These are phyloP conservation scores for Fusarium anguioides DNA, from an alignment of 2,329 filamentous ascomycete genomes.

Conservation along the genomic window DNA sequence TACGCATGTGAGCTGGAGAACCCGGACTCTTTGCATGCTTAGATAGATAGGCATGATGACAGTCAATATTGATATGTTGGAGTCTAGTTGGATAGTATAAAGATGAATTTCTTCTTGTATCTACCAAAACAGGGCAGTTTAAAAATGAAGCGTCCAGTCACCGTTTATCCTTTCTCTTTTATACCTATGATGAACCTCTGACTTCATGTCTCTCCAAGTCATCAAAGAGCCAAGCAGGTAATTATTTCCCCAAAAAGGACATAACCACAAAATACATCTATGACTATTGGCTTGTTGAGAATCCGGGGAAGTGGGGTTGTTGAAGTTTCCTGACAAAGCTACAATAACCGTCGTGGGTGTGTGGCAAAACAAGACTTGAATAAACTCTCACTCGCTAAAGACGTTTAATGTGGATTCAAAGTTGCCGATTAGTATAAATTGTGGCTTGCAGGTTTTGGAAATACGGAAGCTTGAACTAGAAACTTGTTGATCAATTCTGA, in stretches of 20 bases:
- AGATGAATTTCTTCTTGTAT: background rate
- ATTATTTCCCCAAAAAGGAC: constrained; percentile 6
- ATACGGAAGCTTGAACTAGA: too few relatives aligned
- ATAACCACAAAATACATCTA: background rate
- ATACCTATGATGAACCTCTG: background rate
- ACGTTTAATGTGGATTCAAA: background rate
- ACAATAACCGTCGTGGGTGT: background rate
- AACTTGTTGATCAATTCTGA: background rate
- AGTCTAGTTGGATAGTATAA: background rate
- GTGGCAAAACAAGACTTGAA: background rate
- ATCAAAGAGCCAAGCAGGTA: background rate
- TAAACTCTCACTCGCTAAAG: too few relatives aligned
- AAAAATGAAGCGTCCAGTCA: background rate
- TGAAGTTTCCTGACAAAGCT: background rate
- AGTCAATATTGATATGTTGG: background rate
- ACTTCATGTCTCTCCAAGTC: background rate
- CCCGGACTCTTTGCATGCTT: constrained; percentile 12
- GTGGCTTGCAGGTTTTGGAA: too few relatives aligned
- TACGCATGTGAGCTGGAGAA: constrained; percentile 29
- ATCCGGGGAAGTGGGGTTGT: background rate
- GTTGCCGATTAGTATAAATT: too few relatives aligned
- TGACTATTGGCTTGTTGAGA: background rate
- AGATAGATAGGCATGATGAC: constrained; percentile 18
- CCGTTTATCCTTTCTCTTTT: background rate
- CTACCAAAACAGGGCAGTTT: too few relatives aligned